Evolutionary conservation across 2,329 filamentous ascomycete species (phyloP).

Genomic region (Madurella mycetomatis): DNA sequence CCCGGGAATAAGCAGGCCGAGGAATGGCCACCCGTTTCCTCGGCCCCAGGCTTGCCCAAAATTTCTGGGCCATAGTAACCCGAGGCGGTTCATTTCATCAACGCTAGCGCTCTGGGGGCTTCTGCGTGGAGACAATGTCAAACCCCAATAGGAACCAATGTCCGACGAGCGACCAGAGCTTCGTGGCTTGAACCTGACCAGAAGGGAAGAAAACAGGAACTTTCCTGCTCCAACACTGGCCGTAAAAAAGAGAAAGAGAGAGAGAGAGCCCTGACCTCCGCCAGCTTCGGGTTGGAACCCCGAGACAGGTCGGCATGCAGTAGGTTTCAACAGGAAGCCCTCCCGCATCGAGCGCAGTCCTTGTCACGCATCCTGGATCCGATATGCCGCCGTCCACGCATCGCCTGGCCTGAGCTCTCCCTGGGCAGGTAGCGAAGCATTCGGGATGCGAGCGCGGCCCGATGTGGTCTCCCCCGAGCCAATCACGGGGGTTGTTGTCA

Average conservation of each 20-base stretch:
- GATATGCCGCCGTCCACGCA: background rate
- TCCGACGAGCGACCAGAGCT: too few species aligned
- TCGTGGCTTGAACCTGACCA: too few species aligned
- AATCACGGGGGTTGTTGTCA: too few species aligned
- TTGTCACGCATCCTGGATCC: background rate
- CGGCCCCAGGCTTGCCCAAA: background rate
- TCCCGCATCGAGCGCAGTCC: background rate
- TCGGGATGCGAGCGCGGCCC: background rate
- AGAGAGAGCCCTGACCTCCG: too few species aligned
- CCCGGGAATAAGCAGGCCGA: constrained; percentile 19
- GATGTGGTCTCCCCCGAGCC: too few species aligned
- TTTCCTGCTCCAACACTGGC: too few species aligned
- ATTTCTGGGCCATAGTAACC: background rate
- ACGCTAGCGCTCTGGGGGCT: background rate
- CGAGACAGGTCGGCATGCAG: too few species aligned
- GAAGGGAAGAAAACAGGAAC: too few species aligned
- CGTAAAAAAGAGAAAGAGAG: too few species aligned
- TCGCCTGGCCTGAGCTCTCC: background rate
- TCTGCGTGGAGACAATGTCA: background rate
- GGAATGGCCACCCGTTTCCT: background rate
- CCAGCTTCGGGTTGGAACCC: too few species aligned
- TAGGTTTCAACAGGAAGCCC: too few species aligned
- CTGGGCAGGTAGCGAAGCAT: background rate
- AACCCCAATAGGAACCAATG: too few species aligned
- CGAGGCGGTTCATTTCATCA: background rate